Base-by-base conservation (phyloP, 495 filamentous ascomycete genomes). In the Poronia punctata region DNA sequence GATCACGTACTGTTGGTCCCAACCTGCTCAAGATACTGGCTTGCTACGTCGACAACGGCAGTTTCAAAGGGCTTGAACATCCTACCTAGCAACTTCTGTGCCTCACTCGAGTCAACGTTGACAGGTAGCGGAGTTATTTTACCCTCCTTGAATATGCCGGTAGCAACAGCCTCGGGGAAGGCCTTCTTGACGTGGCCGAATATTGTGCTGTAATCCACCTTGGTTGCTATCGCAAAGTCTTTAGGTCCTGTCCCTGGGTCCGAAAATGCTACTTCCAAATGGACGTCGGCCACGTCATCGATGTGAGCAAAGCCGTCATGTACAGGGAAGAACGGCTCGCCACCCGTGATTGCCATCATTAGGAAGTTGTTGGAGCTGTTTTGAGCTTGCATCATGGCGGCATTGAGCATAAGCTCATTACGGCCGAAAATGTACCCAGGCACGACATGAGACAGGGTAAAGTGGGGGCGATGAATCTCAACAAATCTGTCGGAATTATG, bases 51-150 rank as follows among this genome's bases (percentile, higher is more conserved):
- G 35, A 58, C 45, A 3, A 75, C 57, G 18, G 67, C 68, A 29
- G 65, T 64, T 41, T 72, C 61, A 45, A 70, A 72, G 8, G 44
- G 47, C 24, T 41, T 48, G 35, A 70, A 58, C 35, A 56, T 50
- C 46, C 68, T 60, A 0, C 67, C 70, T 40, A 78, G 66, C n/a
- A 55, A 34, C 35, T 55, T 52, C 43, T 70, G 64, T 8, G 62
- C 65, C 7, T 60, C 42, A 11, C 45, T 52, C 10, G 58, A 52
- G 50, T 70, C 65, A 19, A 70, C 47, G 48, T 54, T 9, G 26
- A 35, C 28, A 52, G 48, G 12, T 34, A 56, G 19, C 1, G 28
- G 44, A 9, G 30, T 15, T 4, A 50, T 22, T 15, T 35, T 43
- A 3, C 50, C 46, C 11, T 22, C 54, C 17, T 50, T 50, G 18